Evolutionary conservation across 192 early-diverging fungal genomes (phyloP).

Genomic region (Rhizophagus prolifer): DNA sequence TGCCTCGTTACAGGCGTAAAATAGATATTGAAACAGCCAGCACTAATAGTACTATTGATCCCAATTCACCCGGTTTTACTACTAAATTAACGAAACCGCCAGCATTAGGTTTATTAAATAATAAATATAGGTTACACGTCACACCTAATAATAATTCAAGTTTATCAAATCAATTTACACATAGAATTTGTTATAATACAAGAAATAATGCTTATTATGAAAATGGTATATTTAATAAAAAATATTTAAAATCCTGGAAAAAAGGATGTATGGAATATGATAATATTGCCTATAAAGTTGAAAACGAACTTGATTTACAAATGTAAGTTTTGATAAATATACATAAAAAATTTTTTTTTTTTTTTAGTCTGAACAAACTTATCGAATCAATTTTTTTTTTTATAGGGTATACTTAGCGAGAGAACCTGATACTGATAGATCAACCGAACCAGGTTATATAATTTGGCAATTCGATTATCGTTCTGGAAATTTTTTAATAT

Average conservation of each 20-base stretch:
- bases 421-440: neutral
- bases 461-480: constrained; percentile 10
- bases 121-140: neutral
- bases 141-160: neutral
- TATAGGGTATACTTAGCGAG: neutral
- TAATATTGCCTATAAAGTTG: neutral
- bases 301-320: neutral
- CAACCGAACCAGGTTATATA: constrained; percentile 1
- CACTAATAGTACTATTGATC: neutral
- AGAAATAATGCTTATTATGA: neutral
- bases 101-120: neutral
- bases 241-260: neutral
- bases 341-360: too few species aligned
- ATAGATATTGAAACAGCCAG: neutral
- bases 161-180: neutral
- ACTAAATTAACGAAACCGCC: neutral
- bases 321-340: too few species aligned
- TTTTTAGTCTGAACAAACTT: neutral
- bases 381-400: neutral
- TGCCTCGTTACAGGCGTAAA: neutral
- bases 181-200: neutral
- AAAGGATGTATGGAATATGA: neutral
- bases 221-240: neutral
- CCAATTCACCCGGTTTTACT: neutral
- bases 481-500: neutral